A percentile compares a stretch with the other conserved stretches of the same genome.
phyloP scores from a whole-genome alignment of 116 monocot genomes.

The Zostera marina region DNA sequence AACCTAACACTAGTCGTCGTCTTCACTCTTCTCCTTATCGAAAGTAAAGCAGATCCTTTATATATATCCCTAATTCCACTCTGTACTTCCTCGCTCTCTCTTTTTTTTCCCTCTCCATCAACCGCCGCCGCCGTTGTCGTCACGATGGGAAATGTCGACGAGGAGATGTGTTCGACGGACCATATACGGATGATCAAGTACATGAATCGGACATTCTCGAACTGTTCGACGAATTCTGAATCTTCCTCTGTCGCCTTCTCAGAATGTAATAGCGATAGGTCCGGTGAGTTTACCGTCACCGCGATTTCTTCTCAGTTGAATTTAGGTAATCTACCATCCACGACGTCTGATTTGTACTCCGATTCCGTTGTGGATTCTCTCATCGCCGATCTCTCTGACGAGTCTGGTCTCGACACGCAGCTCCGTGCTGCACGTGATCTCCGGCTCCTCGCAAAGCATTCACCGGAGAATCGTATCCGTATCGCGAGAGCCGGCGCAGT shows the following conservation, averaged over 20 bases:
- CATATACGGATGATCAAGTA: not conserved
- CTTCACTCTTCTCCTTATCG: no score
- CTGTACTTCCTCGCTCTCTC: no score
- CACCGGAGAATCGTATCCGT: not conserved
- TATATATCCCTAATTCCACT: no score
- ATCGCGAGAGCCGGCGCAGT: constrained; percentile 9
- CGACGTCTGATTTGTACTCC: constrained; percentile 3
- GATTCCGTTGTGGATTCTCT: not conserved
- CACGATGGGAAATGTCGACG: not conserved
- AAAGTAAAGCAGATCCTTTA: no score
- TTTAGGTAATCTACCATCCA: not conserved
- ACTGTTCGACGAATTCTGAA: not conserved
- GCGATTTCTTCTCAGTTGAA: not conserved
- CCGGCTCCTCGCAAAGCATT: constrained; percentile 13
- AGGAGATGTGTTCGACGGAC: not conserved
- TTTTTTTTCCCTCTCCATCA: no score
- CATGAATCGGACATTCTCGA: constrained; percentile 5
- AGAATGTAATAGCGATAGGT: constrained; percentile 10
- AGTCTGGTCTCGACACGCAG: not conserved
- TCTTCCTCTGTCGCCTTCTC: constrained; percentile 1
- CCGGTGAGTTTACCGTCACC: constrained; percentile 6
- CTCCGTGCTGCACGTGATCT: constrained; percentile 3
- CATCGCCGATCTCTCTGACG: no score
- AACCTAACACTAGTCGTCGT: no score
- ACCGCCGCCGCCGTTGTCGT: not conserved